Conservation (phyloP, 2,329 filamentous ascomycete species). For the Thielaviopsis ethacetica region DNA sequence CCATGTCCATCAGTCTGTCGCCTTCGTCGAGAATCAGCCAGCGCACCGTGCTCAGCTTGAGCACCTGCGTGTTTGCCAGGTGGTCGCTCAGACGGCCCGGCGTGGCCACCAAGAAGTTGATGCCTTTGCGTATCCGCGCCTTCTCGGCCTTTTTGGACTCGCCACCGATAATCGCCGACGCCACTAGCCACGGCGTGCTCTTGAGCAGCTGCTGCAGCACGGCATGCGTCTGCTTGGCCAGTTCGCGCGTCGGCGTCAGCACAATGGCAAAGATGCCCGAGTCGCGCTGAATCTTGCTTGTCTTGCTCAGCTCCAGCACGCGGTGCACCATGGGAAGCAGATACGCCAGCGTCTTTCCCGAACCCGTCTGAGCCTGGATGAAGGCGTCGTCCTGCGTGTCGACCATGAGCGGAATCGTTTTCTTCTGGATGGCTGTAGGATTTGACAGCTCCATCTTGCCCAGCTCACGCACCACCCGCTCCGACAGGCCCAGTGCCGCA, state of each 20-base stretch:
- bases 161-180: slow-evolving; percentile 61
- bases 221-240: slow-evolving; percentile 82
- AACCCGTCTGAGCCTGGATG: slow-evolving; percentile 91
- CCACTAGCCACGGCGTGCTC: slow-evolving; percentile 89
- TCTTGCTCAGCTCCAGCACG: slow-evolving; percentile 58
- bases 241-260: slow-evolving; percentile 81
- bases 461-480: slow-evolving; percentile 65
- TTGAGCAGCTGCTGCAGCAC: slow-evolving; percentile 74
- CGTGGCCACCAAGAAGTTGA: slow-evolving; percentile 92
- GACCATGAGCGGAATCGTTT: slow-evolving; percentile 65
- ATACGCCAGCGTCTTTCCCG: slow-evolving; percentile 95
- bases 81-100: slow-evolving; percentile 86
- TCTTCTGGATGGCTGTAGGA: slow-evolving; percentile 88
- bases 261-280: slow-evolving; percentile 88
- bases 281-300: slow-evolving; percentile 53
- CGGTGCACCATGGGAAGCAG: slow-evolving; percentile 81
- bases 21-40: slow-evolving; percentile 95
- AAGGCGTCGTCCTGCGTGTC: slow-evolving; percentile 79
- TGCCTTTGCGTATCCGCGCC: slow-evolving; percentile 77
- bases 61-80: slow-evolving; percentile 74
- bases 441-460: slow-evolving; percentile 78
- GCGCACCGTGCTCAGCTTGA: slow-evolving; percentile 75
- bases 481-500: slow-evolving; percentile 66
- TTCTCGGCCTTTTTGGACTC: slow-evolving; percentile 71
- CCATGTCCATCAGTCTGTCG: slow-evolving; percentile 94